phyloP scores from a whole-genome alignment of 2,329 filamentous ascomycete species.

The Claviceps sp. region DNA sequence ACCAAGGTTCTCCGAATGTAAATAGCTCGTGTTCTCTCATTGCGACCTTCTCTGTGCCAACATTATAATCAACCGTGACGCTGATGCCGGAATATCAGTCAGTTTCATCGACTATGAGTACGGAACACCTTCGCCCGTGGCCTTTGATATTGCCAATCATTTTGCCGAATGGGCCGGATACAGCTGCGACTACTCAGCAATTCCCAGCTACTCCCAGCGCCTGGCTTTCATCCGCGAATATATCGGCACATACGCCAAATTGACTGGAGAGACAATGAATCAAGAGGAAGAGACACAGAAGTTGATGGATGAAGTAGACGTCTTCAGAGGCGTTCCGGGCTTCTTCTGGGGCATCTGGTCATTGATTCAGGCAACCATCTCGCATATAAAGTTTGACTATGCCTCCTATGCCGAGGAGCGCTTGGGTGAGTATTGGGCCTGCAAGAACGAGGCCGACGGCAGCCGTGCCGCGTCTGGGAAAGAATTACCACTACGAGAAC shows the following conservation, averaged over 20 bases:
- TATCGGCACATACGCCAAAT: slow-evolving; percentile 55
- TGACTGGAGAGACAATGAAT: slow-evolving; percentile 30
- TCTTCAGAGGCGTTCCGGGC: slow-evolving; percentile 78
- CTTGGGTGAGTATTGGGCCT: slow-evolving; percentile 84
- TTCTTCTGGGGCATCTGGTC: slow-evolving; percentile 93
- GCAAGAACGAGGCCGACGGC: slow-evolving; percentile 63
- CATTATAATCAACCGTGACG: slow-evolving; percentile 59
- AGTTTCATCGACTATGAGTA: slow-evolving; percentile 98
- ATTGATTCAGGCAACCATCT: slow-evolving; percentile 86
- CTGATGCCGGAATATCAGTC: slow-evolving; percentile 25
- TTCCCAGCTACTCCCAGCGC: slow-evolving; percentile 67
- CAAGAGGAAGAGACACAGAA: slow-evolving; percentile 50
- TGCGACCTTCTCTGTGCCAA: slow-evolving; percentile 95
- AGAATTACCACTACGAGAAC: slow-evolving; percentile 61
- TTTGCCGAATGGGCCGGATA: slow-evolving; percentile 98
- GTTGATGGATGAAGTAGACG: slow-evolving; percentile 69
- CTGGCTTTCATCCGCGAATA: slow-evolving; percentile 76
- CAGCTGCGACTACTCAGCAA: slow-evolving; percentile 75
- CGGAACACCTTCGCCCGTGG: slow-evolving; percentile 81
- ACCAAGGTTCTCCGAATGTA: background rate
- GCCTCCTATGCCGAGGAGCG: slow-evolving; percentile 77
- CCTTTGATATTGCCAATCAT: slow-evolving; percentile 95
- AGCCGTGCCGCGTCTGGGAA: slow-evolving; percentile 36
- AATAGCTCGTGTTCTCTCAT: slow-evolving; percentile 77
- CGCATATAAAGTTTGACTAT: slow-evolving; percentile 94